Evolutionary conservation across 2,329 filamentous ascomycete species (phyloP), one percentile per base, ranked within the genome.

Genomic region (Alternaria dauci): DNA sequence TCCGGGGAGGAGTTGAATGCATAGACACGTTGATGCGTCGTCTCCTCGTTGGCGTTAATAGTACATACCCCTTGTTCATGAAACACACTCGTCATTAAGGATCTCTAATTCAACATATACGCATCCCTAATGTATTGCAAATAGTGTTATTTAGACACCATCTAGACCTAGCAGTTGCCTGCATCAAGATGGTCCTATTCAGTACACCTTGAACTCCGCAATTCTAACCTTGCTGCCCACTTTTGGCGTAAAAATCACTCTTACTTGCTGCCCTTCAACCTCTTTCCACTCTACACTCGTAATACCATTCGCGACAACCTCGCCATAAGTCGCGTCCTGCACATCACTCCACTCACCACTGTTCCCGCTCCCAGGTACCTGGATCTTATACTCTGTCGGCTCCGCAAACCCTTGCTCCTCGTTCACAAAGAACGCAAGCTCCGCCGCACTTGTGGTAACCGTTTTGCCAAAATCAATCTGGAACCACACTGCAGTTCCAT

Each of bases 131-230:
- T 39, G 38, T 41, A 23, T 12, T 12, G 2, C 28, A 12, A 30
- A 28, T 5, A 5, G 5, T 7, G 26, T 8, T 3, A 30, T 30
- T 30, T 11, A 41, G 11, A 9, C 9, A 9, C 38, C 38, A 39
- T 23, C 5, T 23, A 14, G 5, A 23, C 8, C 18, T 7, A 41
- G 8, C 12, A 5, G 20, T 41, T 14, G 5, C 11, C 38, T 41
- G 18, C 9, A 41, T 41, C 38, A 41, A 12, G 14, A 41, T 7
- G 8, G 5, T 25, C 9, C 5, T 25, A 42, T 2, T 26, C 41
- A 72, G 46, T 69, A 80, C 0, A 79, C 69, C 65, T 80, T 81
- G 43, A 79, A 78, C 59, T 81, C 79, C 2, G 76, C 76, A 14
- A 81, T 52, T 36, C 79, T 68, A 5, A 76, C 77, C 55, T 70